phyloP scores from a whole-genome alignment of 495 filamentous ascomycete species.

The Pyrenopolyporus hunteri region DNA sequence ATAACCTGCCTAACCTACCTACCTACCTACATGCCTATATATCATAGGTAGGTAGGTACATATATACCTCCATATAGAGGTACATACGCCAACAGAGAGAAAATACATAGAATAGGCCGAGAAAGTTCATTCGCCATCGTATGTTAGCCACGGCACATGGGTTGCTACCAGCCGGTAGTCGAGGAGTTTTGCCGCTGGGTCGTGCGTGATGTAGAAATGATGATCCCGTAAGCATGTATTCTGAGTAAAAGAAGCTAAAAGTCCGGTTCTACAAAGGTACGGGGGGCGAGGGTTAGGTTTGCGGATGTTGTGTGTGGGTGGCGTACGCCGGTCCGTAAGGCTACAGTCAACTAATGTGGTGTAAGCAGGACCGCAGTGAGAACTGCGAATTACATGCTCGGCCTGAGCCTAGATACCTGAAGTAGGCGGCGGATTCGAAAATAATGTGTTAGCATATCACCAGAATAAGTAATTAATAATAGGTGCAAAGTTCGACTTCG shows the following conservation, averaged over 20 bases:
- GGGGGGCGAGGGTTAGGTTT: conserved; percentile 27
- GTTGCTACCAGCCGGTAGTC: no score
- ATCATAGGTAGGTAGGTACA: background rate
- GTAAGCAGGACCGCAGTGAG: conserved; percentile 10
- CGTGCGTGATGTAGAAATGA: no score
- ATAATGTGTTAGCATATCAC: no score
- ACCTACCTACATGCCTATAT: background rate
- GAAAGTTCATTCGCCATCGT: background rate
- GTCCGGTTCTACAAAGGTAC: conserved; percentile 15
- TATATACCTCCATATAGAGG: no score
- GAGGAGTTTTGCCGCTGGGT: no score
- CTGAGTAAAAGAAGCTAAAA: background rate
- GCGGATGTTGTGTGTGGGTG: background rate
- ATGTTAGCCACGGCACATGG: background rate
- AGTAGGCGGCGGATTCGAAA: background rate
- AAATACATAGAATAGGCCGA: no score
- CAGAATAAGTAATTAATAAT: no score
- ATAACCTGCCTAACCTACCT: background rate
- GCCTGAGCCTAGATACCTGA: background rate
- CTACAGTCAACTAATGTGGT: conserved; percentile 13
- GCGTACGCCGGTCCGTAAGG: conserved; percentile 4
- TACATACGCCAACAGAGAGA: no score
- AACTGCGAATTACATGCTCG: background rate
- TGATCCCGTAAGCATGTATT: no score
- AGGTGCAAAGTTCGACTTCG: background rate